Conservation (phyloP, 345 rosid genomes). For the Rhodamnia argentea region DNA sequence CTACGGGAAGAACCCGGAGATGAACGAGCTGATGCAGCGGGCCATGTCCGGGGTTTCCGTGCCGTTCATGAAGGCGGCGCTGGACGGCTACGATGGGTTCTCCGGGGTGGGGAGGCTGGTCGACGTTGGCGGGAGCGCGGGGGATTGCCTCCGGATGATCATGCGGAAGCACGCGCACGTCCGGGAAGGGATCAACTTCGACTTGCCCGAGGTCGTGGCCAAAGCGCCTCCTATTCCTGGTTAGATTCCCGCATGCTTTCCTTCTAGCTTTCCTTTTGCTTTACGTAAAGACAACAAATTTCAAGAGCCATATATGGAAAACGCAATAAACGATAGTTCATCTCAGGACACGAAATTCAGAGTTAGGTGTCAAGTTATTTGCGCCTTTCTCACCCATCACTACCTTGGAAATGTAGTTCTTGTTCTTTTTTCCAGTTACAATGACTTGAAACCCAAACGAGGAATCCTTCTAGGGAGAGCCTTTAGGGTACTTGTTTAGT, state of each 20-base stretch:
- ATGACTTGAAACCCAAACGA: not conserved
- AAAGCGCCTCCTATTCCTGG: constrained; percentile 64
- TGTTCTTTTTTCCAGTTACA: not conserved
- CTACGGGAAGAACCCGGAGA: constrained; percentile 70
- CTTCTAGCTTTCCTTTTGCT: not conserved
- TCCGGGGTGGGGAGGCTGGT: constrained; percentile 39
- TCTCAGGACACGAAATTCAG: not conserved
- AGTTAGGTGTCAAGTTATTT: not conserved
- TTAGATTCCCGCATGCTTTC: constrained; percentile 6
- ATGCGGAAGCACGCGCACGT: constrained; percentile 33
- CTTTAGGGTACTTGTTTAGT: not conserved
- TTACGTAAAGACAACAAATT: not conserved
- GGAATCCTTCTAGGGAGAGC: not conserved
- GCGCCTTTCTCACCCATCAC: not conserved
- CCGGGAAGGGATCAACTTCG: constrained; percentile 64
- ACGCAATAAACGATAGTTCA: not conserved
- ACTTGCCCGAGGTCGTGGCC: constrained; percentile 79
- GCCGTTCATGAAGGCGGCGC: constrained; percentile 68
- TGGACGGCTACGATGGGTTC: constrained; percentile 69
- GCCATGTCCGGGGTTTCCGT: constrained; percentile 93
- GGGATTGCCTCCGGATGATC: constrained; percentile 89
- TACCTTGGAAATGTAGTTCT: not conserved
- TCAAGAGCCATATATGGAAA: not conserved
- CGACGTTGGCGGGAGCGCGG: constrained; percentile 94
- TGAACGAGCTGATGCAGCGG: constrained; percentile 75